These are phyloP conservation scores for Malassezia japonica DNA, from an alignment of 1,284 basidiomycete genomes.

Conservation along the genomic window DNA sequence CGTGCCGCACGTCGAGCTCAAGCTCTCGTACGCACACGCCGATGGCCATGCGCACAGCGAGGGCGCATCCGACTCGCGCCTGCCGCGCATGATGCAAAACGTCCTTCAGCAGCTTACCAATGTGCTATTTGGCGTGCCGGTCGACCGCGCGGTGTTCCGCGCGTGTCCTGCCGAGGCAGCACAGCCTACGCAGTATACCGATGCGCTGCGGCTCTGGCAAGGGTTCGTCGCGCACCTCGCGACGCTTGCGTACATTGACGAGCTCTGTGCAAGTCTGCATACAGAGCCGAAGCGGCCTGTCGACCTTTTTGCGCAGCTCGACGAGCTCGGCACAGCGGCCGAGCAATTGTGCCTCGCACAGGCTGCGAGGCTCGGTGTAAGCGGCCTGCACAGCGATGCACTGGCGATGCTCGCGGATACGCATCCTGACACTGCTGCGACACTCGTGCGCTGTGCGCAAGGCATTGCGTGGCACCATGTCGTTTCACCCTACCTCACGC, in stretches of 20 bases:
- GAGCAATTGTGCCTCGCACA: not conserved
- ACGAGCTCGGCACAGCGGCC: not conserved
- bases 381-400: not conserved
- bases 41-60: not conserved
- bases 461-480: slow-evolving; percentile 7
- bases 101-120: slow-evolving; percentile 7
- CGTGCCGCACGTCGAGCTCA: slow-evolving; percentile 3
- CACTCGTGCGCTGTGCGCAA: not conserved
- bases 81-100: slow-evolving; percentile 2
- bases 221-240: not conserved
- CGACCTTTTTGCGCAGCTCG: slow-evolving; percentile 8
- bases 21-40: slow-evolving; percentile 13
- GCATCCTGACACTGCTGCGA: not conserved
- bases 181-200: not conserved
- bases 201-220: slow-evolving; percentile 3
- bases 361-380: not conserved
- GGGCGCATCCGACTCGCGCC: not conserved
- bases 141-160: not conserved
- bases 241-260: slow-evolving; percentile 8
- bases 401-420: not conserved
- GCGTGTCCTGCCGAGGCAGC: not conserved
- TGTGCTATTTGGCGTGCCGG: slow-evolving; percentile 4
- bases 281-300: not conserved
- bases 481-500: slow-evolving; percentile 2
- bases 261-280: not conserved